These are phyloP conservation scores for Botrytis deweyae DNA, from an alignment of 2,329 filamentous ascomycete species.

Conservation along the genomic window DNA sequence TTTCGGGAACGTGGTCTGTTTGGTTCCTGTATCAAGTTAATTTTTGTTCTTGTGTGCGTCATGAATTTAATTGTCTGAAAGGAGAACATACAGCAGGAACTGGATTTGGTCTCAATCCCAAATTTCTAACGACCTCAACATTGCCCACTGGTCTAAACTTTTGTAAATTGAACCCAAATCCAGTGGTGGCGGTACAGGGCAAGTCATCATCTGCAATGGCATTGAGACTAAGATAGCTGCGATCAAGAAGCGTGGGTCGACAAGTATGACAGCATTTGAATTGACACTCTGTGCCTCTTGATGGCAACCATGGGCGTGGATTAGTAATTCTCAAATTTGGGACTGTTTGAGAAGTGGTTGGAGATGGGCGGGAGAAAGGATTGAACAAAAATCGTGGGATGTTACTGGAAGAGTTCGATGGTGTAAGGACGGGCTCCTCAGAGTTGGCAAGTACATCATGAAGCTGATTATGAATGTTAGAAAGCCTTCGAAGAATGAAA, in stretches of 20 bases:
- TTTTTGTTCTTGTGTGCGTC: background rate
- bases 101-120: constrained; percentile 35
- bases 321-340: constrained; percentile 1
- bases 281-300: constrained; percentile 47
- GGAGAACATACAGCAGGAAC: constrained; percentile 24
- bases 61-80: background rate
- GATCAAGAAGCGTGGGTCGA: constrained; percentile 45
- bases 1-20: background rate
- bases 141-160: constrained; percentile 44
- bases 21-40: background rate
- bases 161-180: constrained; percentile 52
- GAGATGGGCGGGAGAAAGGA: constrained; percentile 11
- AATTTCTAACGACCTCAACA: constrained; percentile 31
- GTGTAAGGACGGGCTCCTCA: background rate
- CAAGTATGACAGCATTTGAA: constrained; percentile 52
- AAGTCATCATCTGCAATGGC: constrained; percentile 52
- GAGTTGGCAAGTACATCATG: constrained; percentile 8
- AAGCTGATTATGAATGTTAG: constrained; percentile 5
- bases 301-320: constrained; percentile 42
- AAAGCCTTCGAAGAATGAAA: background rate
- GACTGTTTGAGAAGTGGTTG: constrained; percentile 4
- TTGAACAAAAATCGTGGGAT: constrained; percentile 13
- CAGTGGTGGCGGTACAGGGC: constrained; percentile 49
- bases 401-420: background rate
- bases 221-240: constrained; percentile 51